Base-by-base conservation (phyloP, 768 basidiomycete species). In the Xerocomellus intermedius region DNA sequence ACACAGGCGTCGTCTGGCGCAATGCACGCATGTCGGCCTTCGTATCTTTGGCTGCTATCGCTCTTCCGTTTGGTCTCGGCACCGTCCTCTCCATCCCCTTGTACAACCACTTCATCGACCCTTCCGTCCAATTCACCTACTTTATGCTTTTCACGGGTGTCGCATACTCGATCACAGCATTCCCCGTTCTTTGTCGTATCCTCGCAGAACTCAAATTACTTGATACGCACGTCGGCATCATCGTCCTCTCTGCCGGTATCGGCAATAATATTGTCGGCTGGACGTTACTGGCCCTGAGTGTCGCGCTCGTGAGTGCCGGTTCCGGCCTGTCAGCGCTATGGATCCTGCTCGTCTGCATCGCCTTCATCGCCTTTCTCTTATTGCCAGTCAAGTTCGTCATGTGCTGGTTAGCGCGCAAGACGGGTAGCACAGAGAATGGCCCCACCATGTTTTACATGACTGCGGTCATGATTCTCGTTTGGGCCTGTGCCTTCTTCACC, bases 81-180 rank as follows among this genome's bases (percentile, higher is more conserved):
- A 81, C 87, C 0, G 87, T 78, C 0, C 75, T 88, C 41, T 79
- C 84, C 1, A 79, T 93, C 5, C 91, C 86, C 0, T 9, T 70
- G 24, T 71, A 66, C 43, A 54, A 60, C 44, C 66, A 42, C 22
- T 98, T 95, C 72, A 81, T 92, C 59, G 80, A 87, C 64, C 70
- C 74, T 1, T 75, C 72, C 43, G 79, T 87, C 46, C 78, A 84
- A 49, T 96, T 94, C 70, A 87, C 91, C 0, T 79, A 96, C 68
- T 98, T 98, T 71, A 85, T 97, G 82, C 83, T 99, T 36, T 98
- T 98, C 72, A 85, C 90, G 10, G 94, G 92, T 14, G 92, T 95
- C 21, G 93, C 94, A 1, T 94, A 86, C 74, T 87, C 88, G 4
- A 93, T 93, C 64, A 92, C 90, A 0, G 91, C 90, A 0, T 91